Conservation (phyloP, 768 basidiomycete species). For the Podaxis sp. region DNA sequence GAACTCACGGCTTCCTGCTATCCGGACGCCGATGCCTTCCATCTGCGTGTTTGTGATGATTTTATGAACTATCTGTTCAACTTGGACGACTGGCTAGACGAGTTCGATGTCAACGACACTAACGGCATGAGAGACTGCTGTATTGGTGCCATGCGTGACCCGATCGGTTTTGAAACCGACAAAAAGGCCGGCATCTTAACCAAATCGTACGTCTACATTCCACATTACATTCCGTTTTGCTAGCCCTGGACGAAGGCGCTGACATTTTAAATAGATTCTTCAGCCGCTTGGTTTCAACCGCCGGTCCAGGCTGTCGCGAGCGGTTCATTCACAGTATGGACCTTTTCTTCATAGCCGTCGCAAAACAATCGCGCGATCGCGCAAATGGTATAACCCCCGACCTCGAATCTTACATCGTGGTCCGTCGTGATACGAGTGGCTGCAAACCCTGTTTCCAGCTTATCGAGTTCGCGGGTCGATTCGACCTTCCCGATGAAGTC, state of each 20-base stretch:
- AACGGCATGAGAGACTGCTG: conserved; percentile 17
- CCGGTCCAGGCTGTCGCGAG: conserved; percentile 49
- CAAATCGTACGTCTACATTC: conserved; percentile 16
- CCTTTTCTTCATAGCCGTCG: conserved; percentile 65
- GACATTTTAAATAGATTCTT: conserved; percentile 46
- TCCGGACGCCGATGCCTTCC: conserved; percentile 45
- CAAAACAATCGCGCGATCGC: conserved; percentile 56
- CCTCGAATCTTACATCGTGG: conserved; percentile 66
- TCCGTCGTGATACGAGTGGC: conserved; percentile 48
- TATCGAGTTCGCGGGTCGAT: conserved; percentile 67
- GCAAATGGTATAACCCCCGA: conserved; percentile 50
- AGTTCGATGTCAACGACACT: conserved; percentile 18
- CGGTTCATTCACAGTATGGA: conserved; percentile 69
- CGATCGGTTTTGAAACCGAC: conserved; percentile 15
- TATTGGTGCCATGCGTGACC: conserved; percentile 20
- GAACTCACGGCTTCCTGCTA: conserved; percentile 66
- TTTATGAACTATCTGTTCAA: conserved; percentile 62
- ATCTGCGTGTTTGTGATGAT: conserved; percentile 63
- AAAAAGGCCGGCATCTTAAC: conserved; percentile 20
- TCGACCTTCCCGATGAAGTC: conserved; percentile 69
- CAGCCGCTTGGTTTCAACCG: conserved; percentile 52
- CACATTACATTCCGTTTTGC: neutral
- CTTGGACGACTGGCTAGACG: conserved; percentile 30
- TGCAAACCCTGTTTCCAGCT: conserved; percentile 76
- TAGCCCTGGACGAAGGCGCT: no score